Evolutionary conservation across 179 eudicot species (phyloP), one percentile per base, ranked within the genome.

Genomic region (Vitellaria paradoxa): DNA sequence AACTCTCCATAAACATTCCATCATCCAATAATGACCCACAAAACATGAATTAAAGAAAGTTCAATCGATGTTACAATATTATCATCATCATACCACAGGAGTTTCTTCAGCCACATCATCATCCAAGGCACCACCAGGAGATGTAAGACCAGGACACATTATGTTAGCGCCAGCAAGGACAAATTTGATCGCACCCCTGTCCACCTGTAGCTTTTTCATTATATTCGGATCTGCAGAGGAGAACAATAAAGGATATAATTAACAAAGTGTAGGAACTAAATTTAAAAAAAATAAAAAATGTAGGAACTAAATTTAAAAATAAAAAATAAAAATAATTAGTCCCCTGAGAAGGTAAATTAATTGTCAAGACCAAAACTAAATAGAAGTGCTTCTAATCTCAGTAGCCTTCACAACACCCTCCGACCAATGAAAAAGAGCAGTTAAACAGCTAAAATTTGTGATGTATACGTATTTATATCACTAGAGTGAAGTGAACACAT

Each of bases 91-190:
- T 91, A 96, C 99, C 89, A 96, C 99, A 2, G 99, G 99, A 65
- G 88, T 85, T 75, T 96, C 99, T 4, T 86, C 90, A 70, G 60
- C 97, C 60, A 96, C 99, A 82, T 89, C 96, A 61, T 91, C 98
- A 87, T 96, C 96, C 81, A 96, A 85, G 53, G 82, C 89, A 83
- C 99, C 99, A 47, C 99, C 99, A 81, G 98, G 93, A 73, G 99
- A 96, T 23, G 99, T 96, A 77, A 96, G 94, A 75, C 99, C 99
- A 60, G 99, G 99, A 77, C 98, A 92, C 99, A 96, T 96, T 60
- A 96, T 93, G 81, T 96, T 96, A 60, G 99, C 99, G 79, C 99
- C 99, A 78, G 98, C 81, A 57, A 96, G 94, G 61, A 96, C 98
- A 87, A 88, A 93, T 78, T 79, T 93, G 68, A 96, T 96, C 40